These are phyloP conservation scores for Cladobotryum mycophilum DNA, from an alignment of 2,329 filamentous ascomycete genomes.

Conservation along the genomic window DNA sequence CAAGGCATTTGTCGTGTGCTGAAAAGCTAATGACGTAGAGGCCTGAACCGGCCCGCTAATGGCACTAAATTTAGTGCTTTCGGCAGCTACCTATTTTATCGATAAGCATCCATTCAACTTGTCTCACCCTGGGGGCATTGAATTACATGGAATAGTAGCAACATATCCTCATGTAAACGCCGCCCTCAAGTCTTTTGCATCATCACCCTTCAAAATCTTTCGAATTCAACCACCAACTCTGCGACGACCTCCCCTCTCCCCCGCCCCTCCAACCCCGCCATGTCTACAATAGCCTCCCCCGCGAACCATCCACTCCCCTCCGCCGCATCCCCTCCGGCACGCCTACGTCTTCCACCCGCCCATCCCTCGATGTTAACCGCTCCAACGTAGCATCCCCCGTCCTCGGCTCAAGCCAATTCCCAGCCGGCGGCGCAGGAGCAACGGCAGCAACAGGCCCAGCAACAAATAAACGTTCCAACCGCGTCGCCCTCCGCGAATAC, in stretches of 20 bases:
- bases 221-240: not conserved
- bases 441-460: conserved; percentile 20
- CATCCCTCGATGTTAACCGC: conserved; percentile 61
- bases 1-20: not conserved
- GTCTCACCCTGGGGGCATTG: not conserved
- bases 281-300: conserved; percentile 61
- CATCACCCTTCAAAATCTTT: not conserved
- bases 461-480: conserved; percentile 55
- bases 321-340: conserved; percentile 51
- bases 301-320: conserved; percentile 52
- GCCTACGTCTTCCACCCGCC: conserved; percentile 68
- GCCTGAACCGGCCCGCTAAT: not conserved
- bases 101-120: not conserved
- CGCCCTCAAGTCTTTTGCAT: too few species aligned
- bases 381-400: conserved; percentile 53
- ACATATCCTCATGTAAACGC: too few species aligned
- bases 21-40: conserved; percentile 6
- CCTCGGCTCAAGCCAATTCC: conserved; percentile 25
- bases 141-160: not conserved
- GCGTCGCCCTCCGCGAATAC: conserved; percentile 85
- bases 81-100: conserved; percentile 1
- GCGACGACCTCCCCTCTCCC: too few species aligned
- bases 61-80: not conserved
- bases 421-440: too few species aligned
- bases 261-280: conserved; percentile 39